These are phyloP conservation scores for Lactarius akahatsu DNA, from an alignment of 768 basidiomycete species.

Conservation along the genomic window DNA sequence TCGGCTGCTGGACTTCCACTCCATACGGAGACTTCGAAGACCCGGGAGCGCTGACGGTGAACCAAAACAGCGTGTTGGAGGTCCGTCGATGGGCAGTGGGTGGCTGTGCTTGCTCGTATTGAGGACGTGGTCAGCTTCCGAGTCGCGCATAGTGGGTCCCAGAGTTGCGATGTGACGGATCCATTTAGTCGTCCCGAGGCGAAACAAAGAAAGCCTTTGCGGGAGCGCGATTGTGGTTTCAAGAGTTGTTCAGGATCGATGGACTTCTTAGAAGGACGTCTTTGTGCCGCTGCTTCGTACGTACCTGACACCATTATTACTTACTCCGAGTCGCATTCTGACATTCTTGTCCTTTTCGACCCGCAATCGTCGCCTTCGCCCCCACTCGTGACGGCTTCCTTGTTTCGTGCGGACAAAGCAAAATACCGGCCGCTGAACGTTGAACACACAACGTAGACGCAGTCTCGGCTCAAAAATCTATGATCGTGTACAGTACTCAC, in stretches of 20 bases:
- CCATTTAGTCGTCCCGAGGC: not conserved
- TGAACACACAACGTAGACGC: not conserved
- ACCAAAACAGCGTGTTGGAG: not conserved
- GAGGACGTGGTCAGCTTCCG: not conserved
- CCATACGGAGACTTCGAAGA: not conserved
- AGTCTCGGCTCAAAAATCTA: not conserved
- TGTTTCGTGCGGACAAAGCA: not conserved
- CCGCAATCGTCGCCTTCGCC: not conserved
- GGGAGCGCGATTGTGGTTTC: not conserved
- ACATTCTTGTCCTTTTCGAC: not conserved
- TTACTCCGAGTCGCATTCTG: not conserved
- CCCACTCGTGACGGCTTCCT: not conserved
- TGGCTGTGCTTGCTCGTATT: not conserved
- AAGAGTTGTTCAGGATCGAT: not conserved
- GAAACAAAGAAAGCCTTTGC: no score
- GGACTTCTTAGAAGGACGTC: not conserved
- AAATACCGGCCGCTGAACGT: not conserved
- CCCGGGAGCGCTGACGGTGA: not conserved
- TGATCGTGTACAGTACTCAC: not conserved
- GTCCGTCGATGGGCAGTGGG: not conserved
- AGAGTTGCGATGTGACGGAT: not conserved
- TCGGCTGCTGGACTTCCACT: not conserved
- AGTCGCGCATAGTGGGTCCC: not conserved
- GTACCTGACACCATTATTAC: not conserved
- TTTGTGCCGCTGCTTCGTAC: not conserved